phyloP scores from a whole-genome alignment of 176 grass and related monocot species.

The Triticum monococcum region DNA sequence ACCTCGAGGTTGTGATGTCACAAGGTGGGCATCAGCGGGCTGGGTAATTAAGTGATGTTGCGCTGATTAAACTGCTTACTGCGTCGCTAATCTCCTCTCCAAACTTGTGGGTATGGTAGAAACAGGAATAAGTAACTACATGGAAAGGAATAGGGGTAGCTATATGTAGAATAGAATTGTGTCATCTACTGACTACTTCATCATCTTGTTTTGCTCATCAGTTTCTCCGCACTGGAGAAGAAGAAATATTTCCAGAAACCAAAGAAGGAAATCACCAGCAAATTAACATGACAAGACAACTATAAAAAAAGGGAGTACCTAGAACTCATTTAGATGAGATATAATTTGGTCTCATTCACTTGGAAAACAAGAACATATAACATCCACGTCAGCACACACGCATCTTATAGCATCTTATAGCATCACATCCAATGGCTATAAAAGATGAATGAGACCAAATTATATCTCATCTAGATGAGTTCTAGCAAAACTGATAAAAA shows the following conservation, averaged over 20 bases:
- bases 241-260: not conserved
- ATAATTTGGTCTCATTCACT: no score
- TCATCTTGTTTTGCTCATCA: not conserved
- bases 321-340: no score
- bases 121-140: not conserved
- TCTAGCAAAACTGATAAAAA: no score
- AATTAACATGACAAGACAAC: no score
- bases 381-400: no score
- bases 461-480: no score
- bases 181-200: no score
- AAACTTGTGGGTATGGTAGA: not conserved
- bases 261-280: not conserved
- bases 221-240: not conserved
- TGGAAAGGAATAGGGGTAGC: not conserved
- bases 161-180: not conserved
- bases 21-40: conserved; percentile 34
- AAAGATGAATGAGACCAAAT: no score
- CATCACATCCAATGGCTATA: no score
- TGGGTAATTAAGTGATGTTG: not conserved
- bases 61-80: not conserved
- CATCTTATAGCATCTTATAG: no score
- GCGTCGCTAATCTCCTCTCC: not conserved
- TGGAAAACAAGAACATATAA: no score
- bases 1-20: conserved; percentile 41
- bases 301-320: no score